Conservation (phyloP, 1,139 yeast species). For the Candida smagusa region DNA sequence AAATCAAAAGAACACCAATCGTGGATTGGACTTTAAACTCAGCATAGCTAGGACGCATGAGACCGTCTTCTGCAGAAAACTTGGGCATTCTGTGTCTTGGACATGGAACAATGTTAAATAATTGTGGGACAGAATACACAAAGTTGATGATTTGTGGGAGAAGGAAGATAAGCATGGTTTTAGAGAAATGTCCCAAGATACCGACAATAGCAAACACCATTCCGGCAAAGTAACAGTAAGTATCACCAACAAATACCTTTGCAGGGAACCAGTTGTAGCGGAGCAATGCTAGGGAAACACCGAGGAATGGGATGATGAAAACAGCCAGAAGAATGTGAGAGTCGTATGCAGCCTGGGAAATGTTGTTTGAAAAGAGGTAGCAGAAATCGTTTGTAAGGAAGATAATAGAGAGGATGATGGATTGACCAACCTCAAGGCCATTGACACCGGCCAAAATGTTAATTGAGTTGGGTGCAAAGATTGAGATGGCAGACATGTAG, state of each 20-base stretch:
- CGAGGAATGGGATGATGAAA: slow-evolving; percentile 79
- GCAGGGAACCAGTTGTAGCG: slow-evolving; percentile 91
- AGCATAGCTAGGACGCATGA: slow-evolving; percentile 65
- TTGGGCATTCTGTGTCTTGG: slow-evolving; percentile 93
- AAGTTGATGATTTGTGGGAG: slow-evolving; percentile 90
- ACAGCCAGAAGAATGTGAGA: slow-evolving; percentile 82
- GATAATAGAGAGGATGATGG: slow-evolving; percentile 69
- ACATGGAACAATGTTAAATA: slow-evolving; percentile 82
- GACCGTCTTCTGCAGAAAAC: slow-evolving; percentile 63
- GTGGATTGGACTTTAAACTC: slow-evolving; percentile 16
- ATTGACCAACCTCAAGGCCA: slow-evolving; percentile 95
- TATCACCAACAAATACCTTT: slow-evolving; percentile 92
- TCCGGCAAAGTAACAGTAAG: slow-evolving; percentile 96
- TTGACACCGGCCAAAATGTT: slow-evolving; percentile 94
- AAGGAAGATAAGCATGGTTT: slow-evolving; percentile 80
- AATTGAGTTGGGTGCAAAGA: slow-evolving; percentile 95
- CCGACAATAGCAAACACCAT: slow-evolving; percentile 99
- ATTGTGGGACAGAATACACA: slow-evolving; percentile 83
- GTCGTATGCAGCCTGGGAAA: slow-evolving; percentile 63
- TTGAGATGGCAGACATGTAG: slow-evolving; percentile 89
- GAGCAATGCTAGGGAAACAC: slow-evolving; percentile 75
- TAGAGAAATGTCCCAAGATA: slow-evolving; percentile 92
- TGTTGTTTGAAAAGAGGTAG: slow-evolving; percentile 48
- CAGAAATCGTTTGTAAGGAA: slow-evolving; percentile 73
- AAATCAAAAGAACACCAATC: slow-evolving; percentile 26